Evolutionary conservation across 192 early-diverging fungal species (phyloP).

Genomic region (Chytriomyces confervae): DNA sequence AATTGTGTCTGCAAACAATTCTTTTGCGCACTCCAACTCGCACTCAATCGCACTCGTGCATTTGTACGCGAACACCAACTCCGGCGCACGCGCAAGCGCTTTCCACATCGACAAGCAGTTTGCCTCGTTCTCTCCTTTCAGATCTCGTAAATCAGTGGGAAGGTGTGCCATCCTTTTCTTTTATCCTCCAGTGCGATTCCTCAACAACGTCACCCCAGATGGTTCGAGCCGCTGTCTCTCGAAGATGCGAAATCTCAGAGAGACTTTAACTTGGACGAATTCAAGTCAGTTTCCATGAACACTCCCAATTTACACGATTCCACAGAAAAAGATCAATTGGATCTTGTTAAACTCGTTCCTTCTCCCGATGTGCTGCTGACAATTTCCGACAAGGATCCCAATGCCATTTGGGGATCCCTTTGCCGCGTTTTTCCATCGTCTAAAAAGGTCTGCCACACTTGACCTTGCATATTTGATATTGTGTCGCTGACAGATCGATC

Average conservation of each 20-base stretch:
- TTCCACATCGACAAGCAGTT: slow-evolving; percentile 3
- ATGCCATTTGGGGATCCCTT: slow-evolving; percentile 11
- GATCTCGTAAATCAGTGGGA: slow-evolving; percentile 13
- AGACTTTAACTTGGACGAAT: slow-evolving; percentile 12
- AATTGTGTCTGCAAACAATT: not conserved
- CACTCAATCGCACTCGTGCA: not conserved
- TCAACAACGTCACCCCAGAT: not conserved
- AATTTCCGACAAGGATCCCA: slow-evolving; percentile 9
- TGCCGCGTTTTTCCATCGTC: not conserved
- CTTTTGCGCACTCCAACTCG: not conserved
- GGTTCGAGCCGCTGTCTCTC: slow-evolving; percentile 27
- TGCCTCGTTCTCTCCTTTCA: slow-evolving; percentile 2
- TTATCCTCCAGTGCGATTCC: not conserved
- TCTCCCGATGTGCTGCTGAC: slow-evolving; percentile 1
- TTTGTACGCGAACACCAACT: not conserved
- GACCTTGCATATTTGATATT: not conserved
- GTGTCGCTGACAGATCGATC: slow-evolving; percentile 1
- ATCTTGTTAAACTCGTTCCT: not conserved
- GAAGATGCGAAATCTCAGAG: not conserved
- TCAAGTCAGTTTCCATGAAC: slow-evolving; percentile 21
- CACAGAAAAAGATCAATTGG: not conserved
- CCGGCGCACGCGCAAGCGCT: slow-evolving; percentile 3
- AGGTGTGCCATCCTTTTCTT: not conserved
- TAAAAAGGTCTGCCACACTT: not conserved
- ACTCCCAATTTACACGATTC: not conserved